Evolutionary conservation across 192 early-diverging fungal genomes (phyloP), one percentile per base, ranked within the genome.

Genomic region (Backusella tarrabulga): DNA sequence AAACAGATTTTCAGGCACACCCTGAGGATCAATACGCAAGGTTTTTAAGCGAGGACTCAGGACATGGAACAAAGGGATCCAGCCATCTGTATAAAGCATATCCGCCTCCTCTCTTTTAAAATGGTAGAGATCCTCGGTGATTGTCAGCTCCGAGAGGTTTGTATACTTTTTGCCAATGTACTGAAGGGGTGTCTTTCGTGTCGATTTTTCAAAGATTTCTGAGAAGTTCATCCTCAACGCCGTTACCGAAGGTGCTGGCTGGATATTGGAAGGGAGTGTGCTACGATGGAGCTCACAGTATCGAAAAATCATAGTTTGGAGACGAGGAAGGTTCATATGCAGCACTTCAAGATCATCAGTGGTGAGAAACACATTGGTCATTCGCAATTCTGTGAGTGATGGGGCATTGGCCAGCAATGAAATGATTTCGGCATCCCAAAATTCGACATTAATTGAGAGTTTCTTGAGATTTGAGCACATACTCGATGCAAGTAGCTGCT

Each of bases 361-460:
- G 21, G 54, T 60, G 54, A 60, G n/a, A 26, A 60, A 60, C 6
- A 60, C 54, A 60, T 60, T 60, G 54, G 54, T 60, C 54, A 60
- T 60, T 60, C 54, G 7, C 23, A 60, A 23, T 60, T 60, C 54
- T 60, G 54, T 60, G 3, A 60, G 23, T 23, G 54, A 21, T 60
- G 54, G 54, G 23, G 54, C 54, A 60, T 60, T 60, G 54, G 26
- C 54, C 54, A 60, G 19, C 21, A 60, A 60, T 60, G 54, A 23
- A 60, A 60, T 60, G 54, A 60, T 60, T 11, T 60, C 54, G n/a
- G 54, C 54, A 60, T 60, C 54, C 54, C 54, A 60, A 9, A 60
- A 60, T 26, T 60, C 54, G 7, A 60, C 54, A 23, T 60, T 60
- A 26, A 60, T 60, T 0, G 54, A 60, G 23, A 60, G 54, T 1